These are phyloP conservation scores for Candida awuae DNA, from an alignment of 805 yeast genomes.

Conservation along the genomic window DNA sequence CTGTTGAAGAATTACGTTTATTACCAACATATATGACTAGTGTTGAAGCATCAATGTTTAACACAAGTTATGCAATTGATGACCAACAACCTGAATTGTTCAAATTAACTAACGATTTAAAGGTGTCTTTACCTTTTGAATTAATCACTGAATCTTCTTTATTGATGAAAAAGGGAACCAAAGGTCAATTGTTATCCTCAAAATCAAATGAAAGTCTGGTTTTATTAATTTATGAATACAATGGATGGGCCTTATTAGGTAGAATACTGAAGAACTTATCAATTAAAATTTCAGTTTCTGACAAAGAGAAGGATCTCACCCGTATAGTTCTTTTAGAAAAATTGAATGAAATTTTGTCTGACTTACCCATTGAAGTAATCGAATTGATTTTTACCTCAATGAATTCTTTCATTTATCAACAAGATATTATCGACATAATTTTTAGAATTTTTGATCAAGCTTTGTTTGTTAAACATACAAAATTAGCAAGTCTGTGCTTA, in stretches of 20 bases:
- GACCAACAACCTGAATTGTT: slow-evolving; percentile 45
- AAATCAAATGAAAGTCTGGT: slow-evolving; percentile 30
- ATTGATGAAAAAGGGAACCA: slow-evolving; percentile 45
- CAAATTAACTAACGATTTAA: slow-evolving; percentile 33
- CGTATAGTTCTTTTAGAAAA: slow-evolving; percentile 44
- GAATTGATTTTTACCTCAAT: slow-evolving; percentile 25
- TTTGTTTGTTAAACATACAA: slow-evolving; percentile 45
- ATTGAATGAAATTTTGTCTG: slow-evolving; percentile 38
- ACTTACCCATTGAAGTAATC: slow-evolving; percentile 27
- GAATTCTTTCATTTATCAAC: slow-evolving; percentile 29
- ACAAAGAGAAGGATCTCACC: slow-evolving; percentile 32
- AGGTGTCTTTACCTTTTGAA: slow-evolving; percentile 46
- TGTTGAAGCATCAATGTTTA: slow-evolving; percentile 34
- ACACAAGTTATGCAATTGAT: slow-evolving; percentile 37
- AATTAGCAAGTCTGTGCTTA: slow-evolving; percentile 38
- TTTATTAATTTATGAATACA: slow-evolving; percentile 63
- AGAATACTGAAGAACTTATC: slow-evolving; percentile 62
- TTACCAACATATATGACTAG: slow-evolving; percentile 55
- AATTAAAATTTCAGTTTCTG: slow-evolving; percentile 29
- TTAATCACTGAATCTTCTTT: slow-evolving; percentile 36
- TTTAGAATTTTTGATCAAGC: slow-evolving; percentile 63
- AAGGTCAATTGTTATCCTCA: slow-evolving; percentile 40
- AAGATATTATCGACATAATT: slow-evolving; percentile 42
- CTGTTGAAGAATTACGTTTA: slow-evolving; percentile 50
- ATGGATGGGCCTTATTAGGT: slow-evolving; percentile 86